phyloP scores from a whole-genome alignment of 2,329 filamentous ascomycete genomes.

The Myriosclerotinia scirpicola region DNA sequence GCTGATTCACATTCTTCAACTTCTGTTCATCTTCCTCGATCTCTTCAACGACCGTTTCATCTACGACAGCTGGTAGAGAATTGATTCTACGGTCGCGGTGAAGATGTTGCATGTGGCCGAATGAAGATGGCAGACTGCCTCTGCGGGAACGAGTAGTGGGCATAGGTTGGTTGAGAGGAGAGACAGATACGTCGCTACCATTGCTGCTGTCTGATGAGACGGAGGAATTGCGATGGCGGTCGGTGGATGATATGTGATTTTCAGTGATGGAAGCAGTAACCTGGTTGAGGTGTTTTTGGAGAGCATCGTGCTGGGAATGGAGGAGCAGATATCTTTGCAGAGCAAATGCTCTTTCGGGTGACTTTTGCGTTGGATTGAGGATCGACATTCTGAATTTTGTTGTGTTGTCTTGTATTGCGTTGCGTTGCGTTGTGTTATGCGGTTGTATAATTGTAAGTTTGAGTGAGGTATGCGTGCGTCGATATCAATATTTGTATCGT shows the following conservation, averaged over 20 bases:
- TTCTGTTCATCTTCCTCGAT: conserved; percentile 40
- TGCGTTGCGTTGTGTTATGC: background rate
- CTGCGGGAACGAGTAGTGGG: conserved; percentile 22
- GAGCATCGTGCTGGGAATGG: conserved; percentile 40
- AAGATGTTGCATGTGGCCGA: conserved; percentile 4
- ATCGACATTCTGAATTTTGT: conserved; percentile 3
- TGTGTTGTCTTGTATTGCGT: background rate
- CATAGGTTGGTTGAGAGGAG: conserved; percentile 20
- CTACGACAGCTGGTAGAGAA: conserved; percentile 35
- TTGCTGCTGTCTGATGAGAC: conserved; percentile 20
- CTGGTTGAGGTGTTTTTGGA: conserved; percentile 40
- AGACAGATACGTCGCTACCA: background rate
- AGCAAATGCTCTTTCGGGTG: conserved; percentile 38
- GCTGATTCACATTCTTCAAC: conserved; percentile 51
- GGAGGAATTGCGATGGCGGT: conserved; percentile 23
- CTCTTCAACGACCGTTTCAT: conserved; percentile 30
- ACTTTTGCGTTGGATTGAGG: conserved; percentile 30
- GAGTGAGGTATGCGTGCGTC: background rate
- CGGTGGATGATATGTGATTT: conserved; percentile 16
- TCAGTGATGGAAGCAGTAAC: conserved; percentile 28
- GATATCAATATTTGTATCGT: background rate
- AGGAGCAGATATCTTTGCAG: conserved; percentile 43
- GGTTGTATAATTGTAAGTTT: background rate
- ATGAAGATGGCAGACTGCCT: conserved; percentile 1
- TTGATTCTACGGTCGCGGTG: conserved; percentile 25